Evolutionary conservation across 2,329 filamentous ascomycete species (phyloP).

Genomic region (Huntiella omanensis): DNA sequence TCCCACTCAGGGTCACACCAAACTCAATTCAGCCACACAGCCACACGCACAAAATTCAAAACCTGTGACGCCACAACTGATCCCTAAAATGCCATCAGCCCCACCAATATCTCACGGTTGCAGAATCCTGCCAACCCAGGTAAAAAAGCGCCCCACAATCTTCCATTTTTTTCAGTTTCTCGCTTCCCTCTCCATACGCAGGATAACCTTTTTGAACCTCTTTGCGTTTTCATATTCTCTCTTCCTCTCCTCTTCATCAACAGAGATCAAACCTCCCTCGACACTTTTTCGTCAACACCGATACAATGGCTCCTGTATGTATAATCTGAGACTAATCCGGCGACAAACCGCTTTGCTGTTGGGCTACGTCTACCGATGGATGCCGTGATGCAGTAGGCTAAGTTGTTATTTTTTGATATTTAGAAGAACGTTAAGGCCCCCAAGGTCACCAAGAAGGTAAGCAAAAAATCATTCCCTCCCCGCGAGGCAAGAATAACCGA

Average conservation of each 20-base stretch:
- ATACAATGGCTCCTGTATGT: conserved; percentile 86
- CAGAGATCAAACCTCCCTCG: conserved; percentile 10
- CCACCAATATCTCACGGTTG: background rate
- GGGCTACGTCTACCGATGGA: conserved; percentile 33
- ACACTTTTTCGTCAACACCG: conserved; percentile 11
- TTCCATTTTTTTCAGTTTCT: background rate
- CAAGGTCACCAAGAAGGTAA: conserved; percentile 75
- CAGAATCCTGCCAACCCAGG: background rate
- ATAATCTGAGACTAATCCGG: conserved; percentile 15
- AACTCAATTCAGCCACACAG: background rate
- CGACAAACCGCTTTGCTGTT: conserved; percentile 74
- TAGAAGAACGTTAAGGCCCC: conserved; percentile 44
- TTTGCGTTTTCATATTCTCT: conserved; percentile 29
- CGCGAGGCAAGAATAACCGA: background rate
- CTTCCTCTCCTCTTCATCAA: conserved; percentile 1
- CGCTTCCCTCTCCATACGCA: conserved; percentile 37
- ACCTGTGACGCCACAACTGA: background rate
- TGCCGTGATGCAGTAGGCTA: conserved; percentile 88
- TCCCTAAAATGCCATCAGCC: conserved; percentile 1
- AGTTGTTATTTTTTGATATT: conserved; percentile 38
- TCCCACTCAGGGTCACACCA: too few relatives aligned
- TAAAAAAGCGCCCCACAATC: background rate
- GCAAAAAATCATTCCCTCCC: conserved; percentile 11
- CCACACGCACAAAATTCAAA: conserved; percentile 11
- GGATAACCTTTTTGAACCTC: conserved; percentile 50